These are phyloP conservation scores for Gossypium trilobum DNA, from an alignment of 441 rosid species.

Conservation along the genomic window DNA sequence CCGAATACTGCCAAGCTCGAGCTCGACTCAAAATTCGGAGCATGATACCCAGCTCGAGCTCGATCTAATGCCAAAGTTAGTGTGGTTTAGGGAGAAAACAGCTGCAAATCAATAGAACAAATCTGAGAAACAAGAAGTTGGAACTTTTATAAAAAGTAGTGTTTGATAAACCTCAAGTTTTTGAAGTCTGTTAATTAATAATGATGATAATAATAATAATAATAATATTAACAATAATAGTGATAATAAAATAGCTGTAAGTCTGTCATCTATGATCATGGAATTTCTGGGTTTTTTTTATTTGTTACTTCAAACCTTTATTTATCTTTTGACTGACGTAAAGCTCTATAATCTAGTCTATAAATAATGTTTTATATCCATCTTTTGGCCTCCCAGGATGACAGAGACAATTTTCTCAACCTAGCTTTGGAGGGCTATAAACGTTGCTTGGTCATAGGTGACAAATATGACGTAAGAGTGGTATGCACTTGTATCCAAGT, in stretches of 20 bases:
- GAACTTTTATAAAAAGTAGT: background rate
- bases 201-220: background rate
- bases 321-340: background rate
- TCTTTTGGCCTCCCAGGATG: conserved; percentile 48
- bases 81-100: background rate
- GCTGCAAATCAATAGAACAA: background rate
- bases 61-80: background rate
- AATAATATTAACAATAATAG: background rate
- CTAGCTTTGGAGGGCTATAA: conserved; percentile 89
- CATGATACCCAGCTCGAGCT: no score
- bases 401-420: conserved; percentile 82
- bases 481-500: conserved; percentile 38
- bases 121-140: background rate
- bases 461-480: conserved; percentile 93
- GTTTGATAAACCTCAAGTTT: background rate
- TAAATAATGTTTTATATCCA: conserved; percentile 13
- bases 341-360: background rate
- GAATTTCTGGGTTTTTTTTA: background rate
- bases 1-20: no score
- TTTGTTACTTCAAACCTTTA: background rate
- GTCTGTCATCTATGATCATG: background rate
- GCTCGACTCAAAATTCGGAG: no score
- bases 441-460: conserved; percentile 75
- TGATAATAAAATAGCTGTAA: background rate
- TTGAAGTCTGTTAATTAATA: background rate